phyloP scores from a whole-genome alignment of 164 flowering plant genomes.

The Chloranthus sessilifolius region DNA sequence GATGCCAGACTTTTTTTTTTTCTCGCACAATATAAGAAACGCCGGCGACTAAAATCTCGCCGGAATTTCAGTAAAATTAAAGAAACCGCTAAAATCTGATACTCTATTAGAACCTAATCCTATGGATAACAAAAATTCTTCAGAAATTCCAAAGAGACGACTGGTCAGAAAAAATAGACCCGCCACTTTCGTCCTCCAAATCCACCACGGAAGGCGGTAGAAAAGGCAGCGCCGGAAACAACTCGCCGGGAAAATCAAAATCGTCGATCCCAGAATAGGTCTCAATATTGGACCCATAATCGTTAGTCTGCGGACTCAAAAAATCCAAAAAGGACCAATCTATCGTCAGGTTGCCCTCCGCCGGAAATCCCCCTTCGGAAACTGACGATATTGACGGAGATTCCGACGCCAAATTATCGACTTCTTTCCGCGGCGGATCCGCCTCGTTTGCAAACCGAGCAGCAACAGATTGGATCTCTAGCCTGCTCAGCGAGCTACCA shows the following conservation, averaged over 20 bases:
- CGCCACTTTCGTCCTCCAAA: constrained; percentile 24
- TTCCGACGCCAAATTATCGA: constrained; percentile 1
- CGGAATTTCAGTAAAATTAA: constrained; percentile 13
- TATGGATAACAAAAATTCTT: no score
- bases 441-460: constrained; percentile 52
- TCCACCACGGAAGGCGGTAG: constrained; percentile 16
- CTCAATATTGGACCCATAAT: constrained; percentile 25
- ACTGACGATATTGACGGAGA: constrained; percentile 20
- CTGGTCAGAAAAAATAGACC: constrained; percentile 10
- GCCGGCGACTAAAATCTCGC: constrained; percentile 18
- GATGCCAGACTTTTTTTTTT: no score
- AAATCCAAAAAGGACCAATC: constrained; percentile 27
- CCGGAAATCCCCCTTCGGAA: constrained; percentile 18
- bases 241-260: constrained; percentile 28
- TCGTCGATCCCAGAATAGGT: constrained; percentile 33
- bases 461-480: constrained; percentile 58
- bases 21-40: no score
- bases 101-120: no score
- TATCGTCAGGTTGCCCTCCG: constrained; percentile 13
- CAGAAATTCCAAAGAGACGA: constrained; percentile 56
- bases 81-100: no score
- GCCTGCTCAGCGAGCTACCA: constrained; percentile 31
- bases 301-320: constrained; percentile 13
- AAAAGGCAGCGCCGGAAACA: no score
- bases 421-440: background rate